These are phyloP conservation scores for Endogone sp. DNA, from an alignment of 192 early-diverging fungal genomes.

Conservation along the genomic window DNA sequence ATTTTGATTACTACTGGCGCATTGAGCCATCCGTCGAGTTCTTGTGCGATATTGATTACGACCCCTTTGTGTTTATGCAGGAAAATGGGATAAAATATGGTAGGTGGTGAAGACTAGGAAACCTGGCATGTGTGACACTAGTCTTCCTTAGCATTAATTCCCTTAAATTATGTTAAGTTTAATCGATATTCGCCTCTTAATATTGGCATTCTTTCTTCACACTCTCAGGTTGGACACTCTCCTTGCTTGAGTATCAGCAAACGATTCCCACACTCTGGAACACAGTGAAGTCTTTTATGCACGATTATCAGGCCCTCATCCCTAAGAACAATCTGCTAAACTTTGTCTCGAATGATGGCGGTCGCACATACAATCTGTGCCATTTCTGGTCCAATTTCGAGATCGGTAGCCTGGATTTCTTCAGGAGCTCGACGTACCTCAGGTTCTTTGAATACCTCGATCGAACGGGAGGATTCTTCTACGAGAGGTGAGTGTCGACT, in stretches of 20 bases:
- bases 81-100: conserved; percentile 75
- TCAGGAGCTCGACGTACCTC: conserved; percentile 61
- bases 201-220: background rate
- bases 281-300: conserved; percentile 50
- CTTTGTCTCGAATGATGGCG: conserved; percentile 55
- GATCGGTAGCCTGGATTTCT: conserved; percentile 41
- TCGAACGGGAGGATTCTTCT: conserved; percentile 77
- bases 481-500: conserved; percentile 51
- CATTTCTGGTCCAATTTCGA: conserved; percentile 94
- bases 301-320: conserved; percentile 39
- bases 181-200: background rate
- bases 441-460: conserved; percentile 73
- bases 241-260: conserved; percentile 61
- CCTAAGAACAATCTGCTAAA: conserved; percentile 28
- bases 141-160: background rate
- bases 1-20: conserved; percentile 86
- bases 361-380: conserved; percentile 66
- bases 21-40: conserved; percentile 84
- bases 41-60: conserved; percentile 79
- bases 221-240: conserved; percentile 61
- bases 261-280: conserved; percentile 76
- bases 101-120: conserved; percentile 6
- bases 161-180: background rate
- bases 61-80: conserved; percentile 81
- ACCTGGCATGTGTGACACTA: background rate